A percentile compares a stretch with the other conserved stretches of the same genome.
Evolutionary conservation across 2,329 filamentous ascomycete genomes (phyloP).

Genomic region (Thelonectria blattea): DNA sequence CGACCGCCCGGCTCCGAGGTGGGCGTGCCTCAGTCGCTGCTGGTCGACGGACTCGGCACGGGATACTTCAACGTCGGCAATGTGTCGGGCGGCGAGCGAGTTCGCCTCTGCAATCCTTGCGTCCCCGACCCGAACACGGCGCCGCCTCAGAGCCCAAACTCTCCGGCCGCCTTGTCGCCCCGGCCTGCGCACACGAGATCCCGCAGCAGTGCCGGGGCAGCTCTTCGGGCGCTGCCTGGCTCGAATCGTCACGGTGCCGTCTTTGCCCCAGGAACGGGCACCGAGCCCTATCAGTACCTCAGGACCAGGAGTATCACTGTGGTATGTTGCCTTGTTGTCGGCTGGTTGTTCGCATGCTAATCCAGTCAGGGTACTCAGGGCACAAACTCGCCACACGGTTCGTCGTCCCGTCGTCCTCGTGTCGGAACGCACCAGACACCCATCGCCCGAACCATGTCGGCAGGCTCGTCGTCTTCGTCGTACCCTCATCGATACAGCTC

Average conservation of each 20-base stretch:
- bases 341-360: slow-evolving; percentile 8
- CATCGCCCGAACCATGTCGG: slow-evolving; percentile 49
- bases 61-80: slow-evolving; percentile 52
- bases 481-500: slow-evolving; percentile 43
- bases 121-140: slow-evolving; percentile 67
- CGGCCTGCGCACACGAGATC: slow-evolving; percentile 52
- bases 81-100: slow-evolving; percentile 61
- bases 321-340: slow-evolving; percentile 46
- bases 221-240: slow-evolving; percentile 38
- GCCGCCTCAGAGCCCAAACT: slow-evolving; percentile 54
- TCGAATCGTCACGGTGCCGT: slow-evolving; percentile 46
- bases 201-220: slow-evolving; percentile 50
- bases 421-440: slow-evolving; percentile 44
- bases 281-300: slow-evolving; percentile 45
- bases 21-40: slow-evolving; percentile 42
- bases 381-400: slow-evolving; percentile 32
- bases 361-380: slow-evolving; percentile 25
- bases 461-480: slow-evolving; percentile 42
- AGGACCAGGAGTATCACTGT: slow-evolving; percentile 56
- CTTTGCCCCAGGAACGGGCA: slow-evolving; percentile 41
- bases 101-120: slow-evolving; percentile 67
- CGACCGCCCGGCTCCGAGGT: slow-evolving; percentile 66
- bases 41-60: slow-evolving; percentile 48
- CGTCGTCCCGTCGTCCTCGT: slow-evolving; percentile 38
- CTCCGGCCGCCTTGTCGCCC: slow-evolving; percentile 43